phyloP scores from a whole-genome alignment of 2,329 filamentous ascomycete genomes.

The Colletotrichum godetiae region DNA sequence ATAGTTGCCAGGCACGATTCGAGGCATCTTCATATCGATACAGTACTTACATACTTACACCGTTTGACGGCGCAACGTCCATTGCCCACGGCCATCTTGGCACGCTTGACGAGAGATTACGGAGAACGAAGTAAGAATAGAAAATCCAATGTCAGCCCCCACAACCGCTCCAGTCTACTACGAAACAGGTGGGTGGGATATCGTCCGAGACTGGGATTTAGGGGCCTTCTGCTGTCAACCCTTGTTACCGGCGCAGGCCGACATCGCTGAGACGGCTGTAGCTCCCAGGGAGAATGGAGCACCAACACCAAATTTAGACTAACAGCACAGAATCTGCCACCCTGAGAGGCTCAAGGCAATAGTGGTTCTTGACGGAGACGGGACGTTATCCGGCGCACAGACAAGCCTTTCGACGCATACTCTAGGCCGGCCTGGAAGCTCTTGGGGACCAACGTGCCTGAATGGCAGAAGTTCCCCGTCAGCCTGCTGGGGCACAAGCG shows the following conservation, averaged over 20 bases:
- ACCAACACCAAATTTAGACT: conserved; percentile 13
- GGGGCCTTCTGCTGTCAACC: conserved; percentile 13
- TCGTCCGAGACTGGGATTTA: background rate
- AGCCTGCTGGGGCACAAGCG: background rate
- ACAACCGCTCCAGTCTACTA: background rate
- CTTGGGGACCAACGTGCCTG: background rate
- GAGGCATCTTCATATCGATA: background rate
- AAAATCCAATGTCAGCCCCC: background rate
- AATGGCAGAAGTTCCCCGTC: background rate
- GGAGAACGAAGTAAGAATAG: background rate
- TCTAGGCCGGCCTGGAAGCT: conserved; percentile 1
- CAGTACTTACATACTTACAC: background rate
- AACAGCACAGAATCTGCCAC: background rate
- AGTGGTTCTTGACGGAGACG: background rate
- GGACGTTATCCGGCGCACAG: conserved; percentile 1
- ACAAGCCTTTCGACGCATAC: conserved; percentile 17
- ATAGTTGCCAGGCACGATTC: background rate
- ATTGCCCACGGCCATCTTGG: background rate
- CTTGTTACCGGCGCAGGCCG: conserved; percentile 15
- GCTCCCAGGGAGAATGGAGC: background rate
- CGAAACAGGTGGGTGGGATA: conserved; percentile 3
- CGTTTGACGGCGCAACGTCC: background rate
- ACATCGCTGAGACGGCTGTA: conserved; percentile 6
- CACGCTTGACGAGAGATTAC: background rate
- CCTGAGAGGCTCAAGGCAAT: background rate